phyloP scores from a whole-genome alignment of 306 rosid genomes.

The Amphicarpaea edgeworthii region DNA sequence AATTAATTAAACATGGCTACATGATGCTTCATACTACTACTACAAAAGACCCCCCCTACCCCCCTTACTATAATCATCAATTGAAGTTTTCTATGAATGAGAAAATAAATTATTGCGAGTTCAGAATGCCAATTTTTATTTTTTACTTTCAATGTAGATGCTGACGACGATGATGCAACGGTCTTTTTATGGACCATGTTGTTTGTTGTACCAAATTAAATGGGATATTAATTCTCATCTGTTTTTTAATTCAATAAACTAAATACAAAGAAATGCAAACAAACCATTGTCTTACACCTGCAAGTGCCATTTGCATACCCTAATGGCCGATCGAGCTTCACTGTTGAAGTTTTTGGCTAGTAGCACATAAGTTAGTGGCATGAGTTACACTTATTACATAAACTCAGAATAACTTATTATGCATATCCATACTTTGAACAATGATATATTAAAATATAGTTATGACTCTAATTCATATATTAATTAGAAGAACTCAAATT shows the following conservation, averaged over 20 bases:
- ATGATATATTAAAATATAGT: conserved; percentile 13
- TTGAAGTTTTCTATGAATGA: conserved; percentile 35
- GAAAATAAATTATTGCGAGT: not conserved
- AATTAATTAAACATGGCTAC: conserved; percentile 52
- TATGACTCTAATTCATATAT: not conserved
- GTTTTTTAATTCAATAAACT: not conserved
- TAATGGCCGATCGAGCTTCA: conserved; percentile 4
- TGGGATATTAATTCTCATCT: not conserved
- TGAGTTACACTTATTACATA: too few relatives aligned
- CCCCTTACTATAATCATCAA: conserved; percentile 45
- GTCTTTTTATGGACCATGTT: conserved; percentile 7
- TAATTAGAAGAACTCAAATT: too few relatives aligned
- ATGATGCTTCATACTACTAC: conserved; percentile 48
- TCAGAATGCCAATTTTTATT: conserved; percentile 16
- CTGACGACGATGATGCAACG: conserved; percentile 47
- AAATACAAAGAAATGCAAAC: conserved; percentile 23
- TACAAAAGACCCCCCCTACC: too few relatives aligned
- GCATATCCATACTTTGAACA: too few relatives aligned
- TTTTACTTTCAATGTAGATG: conserved; percentile 10
- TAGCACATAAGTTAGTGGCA: conserved; percentile 16
- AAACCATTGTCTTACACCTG: conserved; percentile 1
- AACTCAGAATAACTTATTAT: too few relatives aligned
- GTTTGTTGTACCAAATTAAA: conserved; percentile 23
- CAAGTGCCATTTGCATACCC: conserved; percentile 37
- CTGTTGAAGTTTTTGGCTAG: conserved; percentile 31